A percentile compares a stretch with the other conserved stretches of the same genome.
phyloP scores from a whole-genome alignment of 768 basidiomycete genomes.

The Floccularia luteovirens region DNA sequence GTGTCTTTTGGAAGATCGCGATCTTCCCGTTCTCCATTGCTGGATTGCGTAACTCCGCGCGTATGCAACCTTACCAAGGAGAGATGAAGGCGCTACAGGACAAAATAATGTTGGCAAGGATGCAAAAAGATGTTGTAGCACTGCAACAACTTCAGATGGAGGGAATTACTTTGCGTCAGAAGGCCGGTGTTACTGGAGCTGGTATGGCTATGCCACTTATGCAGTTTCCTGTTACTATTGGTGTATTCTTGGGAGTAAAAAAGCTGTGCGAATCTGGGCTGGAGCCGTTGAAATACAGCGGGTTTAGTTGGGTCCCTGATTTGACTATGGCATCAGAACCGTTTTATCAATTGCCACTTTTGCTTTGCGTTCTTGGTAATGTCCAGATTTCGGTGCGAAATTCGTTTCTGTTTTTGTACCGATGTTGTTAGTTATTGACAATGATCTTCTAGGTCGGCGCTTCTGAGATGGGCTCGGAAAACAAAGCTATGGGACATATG shows the following conservation, averaged over 20 bases:
- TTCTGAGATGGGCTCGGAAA: constrained; percentile 44
- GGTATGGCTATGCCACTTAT: constrained; percentile 43
- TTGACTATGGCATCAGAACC: constrained; percentile 69
- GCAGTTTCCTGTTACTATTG: constrained; percentile 72
- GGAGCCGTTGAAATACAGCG: constrained; percentile 68
- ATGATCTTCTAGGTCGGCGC: constrained; percentile 39
- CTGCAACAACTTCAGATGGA: constrained; percentile 47
- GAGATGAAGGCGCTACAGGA: constrained; percentile 40
- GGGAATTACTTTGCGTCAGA: constrained; percentile 48
- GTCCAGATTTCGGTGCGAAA: constrained; percentile 56
- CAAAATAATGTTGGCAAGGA: constrained; percentile 27
- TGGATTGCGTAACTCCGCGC: constrained; percentile 48
- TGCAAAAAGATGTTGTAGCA: constrained; percentile 30
- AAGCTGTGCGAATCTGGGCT: constrained; percentile 58
- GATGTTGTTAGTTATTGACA: too few relatives aligned
- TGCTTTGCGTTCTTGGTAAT: constrained; percentile 50
- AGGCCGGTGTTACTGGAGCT: constrained; percentile 56
- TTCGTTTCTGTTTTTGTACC: constrained; percentile 3
- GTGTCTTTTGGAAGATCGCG: constrained; percentile 49
- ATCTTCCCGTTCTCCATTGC: constrained; percentile 56
- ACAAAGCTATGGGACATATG: constrained; percentile 49
- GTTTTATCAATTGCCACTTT: constrained; percentile 58
- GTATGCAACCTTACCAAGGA: constrained; percentile 51
- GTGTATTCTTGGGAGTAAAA: constrained; percentile 78
- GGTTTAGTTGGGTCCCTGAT: constrained; percentile 67